Conservation (phyloP, 768 basidiomycete species). For the Kwoniella shandongensis region DNA sequence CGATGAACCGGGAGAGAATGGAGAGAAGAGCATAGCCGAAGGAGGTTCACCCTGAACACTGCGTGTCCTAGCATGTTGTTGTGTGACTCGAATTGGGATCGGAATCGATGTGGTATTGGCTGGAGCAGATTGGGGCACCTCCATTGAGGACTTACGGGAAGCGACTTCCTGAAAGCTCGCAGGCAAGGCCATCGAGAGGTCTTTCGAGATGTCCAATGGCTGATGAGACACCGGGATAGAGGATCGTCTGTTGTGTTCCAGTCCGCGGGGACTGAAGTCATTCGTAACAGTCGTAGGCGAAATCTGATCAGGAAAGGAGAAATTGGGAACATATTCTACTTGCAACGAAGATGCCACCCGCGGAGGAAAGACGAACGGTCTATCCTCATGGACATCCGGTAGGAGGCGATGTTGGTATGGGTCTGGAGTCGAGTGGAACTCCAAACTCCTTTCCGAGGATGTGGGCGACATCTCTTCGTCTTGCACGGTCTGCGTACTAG, state of each 20-base stretch:
- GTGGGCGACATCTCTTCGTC: conserved; percentile 29
- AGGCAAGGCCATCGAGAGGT: neutral
- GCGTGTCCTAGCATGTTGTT: conserved; percentile 35
- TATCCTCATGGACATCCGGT: conserved; percentile 20
- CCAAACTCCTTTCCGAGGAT: conserved; percentile 24
- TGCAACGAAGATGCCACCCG: neutral
- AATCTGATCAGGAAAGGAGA: neutral
- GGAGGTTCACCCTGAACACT: conserved; percentile 44
- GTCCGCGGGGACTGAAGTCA: conserved; percentile 1
- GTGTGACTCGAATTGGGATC: conserved; percentile 20
- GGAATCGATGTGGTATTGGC: conserved; percentile 19
- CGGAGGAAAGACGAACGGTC: conserved; percentile 9
- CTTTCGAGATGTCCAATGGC: neutral
- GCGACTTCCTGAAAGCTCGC: neutral
- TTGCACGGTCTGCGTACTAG: conserved; percentile 3
- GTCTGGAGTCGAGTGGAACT: conserved; percentile 30
- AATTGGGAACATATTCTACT: conserved; percentile 3
- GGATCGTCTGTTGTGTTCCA: neutral
- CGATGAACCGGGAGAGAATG: conserved; percentile 12
- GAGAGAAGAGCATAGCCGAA: conserved; percentile 34
- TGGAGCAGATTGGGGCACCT: conserved; percentile 22
- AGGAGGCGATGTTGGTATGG: conserved; percentile 35
- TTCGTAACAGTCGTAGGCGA: conserved; percentile 2
- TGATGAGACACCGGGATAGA: neutral
- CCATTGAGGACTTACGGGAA: neutral